These are phyloP conservation scores for Dothidotthia symphoricarpi DNA, from an alignment of 2,329 filamentous ascomycete genomes.

Conservation along the genomic window DNA sequence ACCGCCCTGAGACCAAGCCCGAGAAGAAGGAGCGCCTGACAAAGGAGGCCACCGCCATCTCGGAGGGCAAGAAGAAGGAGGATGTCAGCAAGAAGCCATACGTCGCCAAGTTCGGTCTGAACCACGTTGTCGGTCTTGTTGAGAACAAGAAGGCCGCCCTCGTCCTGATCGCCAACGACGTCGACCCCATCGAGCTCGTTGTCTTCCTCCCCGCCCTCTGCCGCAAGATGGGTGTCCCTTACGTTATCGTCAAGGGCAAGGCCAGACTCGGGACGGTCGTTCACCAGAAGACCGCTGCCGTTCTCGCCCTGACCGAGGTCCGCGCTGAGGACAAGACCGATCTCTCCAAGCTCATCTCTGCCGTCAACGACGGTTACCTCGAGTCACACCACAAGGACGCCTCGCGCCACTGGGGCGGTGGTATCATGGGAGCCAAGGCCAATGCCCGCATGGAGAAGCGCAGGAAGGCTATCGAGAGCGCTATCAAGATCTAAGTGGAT, in stretches of 20 bases:
- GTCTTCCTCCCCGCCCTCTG: slow-evolving; percentile 98
- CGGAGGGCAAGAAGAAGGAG: slow-evolving; percentile 99
- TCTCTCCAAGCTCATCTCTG: slow-evolving; percentile 91
- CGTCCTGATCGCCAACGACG: slow-evolving; percentile 98
- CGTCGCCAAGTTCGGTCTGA: slow-evolving; percentile 98
- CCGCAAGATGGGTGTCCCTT: slow-evolving; percentile 99
- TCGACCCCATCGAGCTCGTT: slow-evolving; percentile 98
- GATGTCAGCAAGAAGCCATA: slow-evolving; percentile 98
- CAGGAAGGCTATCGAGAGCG: slow-evolving; percentile 87
- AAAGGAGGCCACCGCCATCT: slow-evolving; percentile 96
- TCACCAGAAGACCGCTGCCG: slow-evolving; percentile 99
- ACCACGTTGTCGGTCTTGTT: slow-evolving; percentile 71
- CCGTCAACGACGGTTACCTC: slow-evolving; percentile 97
- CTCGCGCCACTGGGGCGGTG: slow-evolving; percentile 96
- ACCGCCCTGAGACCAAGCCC: slow-evolving; percentile 96
- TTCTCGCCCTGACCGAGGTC: slow-evolving; percentile 93
- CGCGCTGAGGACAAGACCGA: slow-evolving; percentile 98
- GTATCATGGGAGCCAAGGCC: slow-evolving; percentile 98
- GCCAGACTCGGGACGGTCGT: slow-evolving; percentile 97
- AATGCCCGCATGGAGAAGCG: slow-evolving; percentile 75
- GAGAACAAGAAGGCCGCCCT: slow-evolving; percentile 98
- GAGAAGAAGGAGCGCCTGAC: slow-evolving; percentile 99
- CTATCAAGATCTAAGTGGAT: slow-evolving; percentile 89
- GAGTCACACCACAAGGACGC: slow-evolving; percentile 85
- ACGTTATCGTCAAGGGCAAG: slow-evolving; percentile 99